A percentile compares a stretch with the other conserved stretches of the same genome.
Conservation (phyloP, 1,284 basidiomycete species). For the Rhodotorula sp. region DNA sequence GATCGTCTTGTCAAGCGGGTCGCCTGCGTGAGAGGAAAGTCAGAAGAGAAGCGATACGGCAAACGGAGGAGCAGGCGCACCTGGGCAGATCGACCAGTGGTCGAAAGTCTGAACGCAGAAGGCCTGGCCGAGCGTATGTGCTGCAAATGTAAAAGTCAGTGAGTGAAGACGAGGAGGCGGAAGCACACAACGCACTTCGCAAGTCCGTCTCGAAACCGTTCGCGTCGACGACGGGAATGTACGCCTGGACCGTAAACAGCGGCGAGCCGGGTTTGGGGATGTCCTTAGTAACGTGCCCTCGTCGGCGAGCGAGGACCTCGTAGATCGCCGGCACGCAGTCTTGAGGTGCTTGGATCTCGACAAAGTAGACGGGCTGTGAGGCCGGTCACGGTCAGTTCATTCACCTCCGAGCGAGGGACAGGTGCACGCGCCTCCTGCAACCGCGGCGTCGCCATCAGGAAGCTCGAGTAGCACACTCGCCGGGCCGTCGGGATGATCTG, state of each 20-base stretch:
- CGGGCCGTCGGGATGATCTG: constrained; percentile 98
- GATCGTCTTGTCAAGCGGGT: constrained; percentile 93
- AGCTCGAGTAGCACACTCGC: constrained; percentile 97
- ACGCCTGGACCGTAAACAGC: constrained; percentile 93
- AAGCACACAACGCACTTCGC: constrained; percentile 55
- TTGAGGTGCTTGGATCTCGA: constrained; percentile 97
- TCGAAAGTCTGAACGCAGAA: constrained; percentile 95
- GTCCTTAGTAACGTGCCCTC: constrained; percentile 97
- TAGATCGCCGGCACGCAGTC: constrained; percentile 98
- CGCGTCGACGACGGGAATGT: constrained; percentile 96
- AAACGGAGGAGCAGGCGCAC: constrained; percentile 53
- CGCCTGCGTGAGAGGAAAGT: constrained; percentile 57
- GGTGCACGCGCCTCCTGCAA: constrained; percentile 43
- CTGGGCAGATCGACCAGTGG: constrained; percentile 97
- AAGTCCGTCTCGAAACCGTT: constrained; percentile 99
- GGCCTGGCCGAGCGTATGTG: constrained; percentile 95
- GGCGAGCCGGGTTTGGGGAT: constrained; percentile 96
- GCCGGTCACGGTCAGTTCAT: fast-evolving
- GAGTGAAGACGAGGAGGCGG: not conserved
- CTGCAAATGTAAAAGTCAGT: not conserved
- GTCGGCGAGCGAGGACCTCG: constrained; percentile 89
- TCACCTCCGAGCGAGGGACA: not conserved
- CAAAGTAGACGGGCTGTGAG: constrained; percentile 94
- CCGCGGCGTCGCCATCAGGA: constrained; percentile 68
- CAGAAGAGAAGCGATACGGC: constrained; percentile 12